phyloP scores from a whole-genome alignment of 495 filamentous ascomycete species.

The Trichoderma parareesei region DNA sequence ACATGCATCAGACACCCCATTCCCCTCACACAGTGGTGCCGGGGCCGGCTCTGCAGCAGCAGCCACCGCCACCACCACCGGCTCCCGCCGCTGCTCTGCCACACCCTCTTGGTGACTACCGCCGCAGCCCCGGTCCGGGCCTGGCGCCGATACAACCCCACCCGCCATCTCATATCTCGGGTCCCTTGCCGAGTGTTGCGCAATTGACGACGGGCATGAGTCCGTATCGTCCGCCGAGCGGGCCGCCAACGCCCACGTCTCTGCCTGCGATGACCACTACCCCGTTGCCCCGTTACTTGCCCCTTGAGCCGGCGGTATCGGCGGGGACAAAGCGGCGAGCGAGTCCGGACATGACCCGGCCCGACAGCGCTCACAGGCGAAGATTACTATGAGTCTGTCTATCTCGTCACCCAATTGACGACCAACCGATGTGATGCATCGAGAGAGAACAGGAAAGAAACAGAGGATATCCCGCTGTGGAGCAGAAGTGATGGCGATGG shows the following conservation, averaged over 20 bases:
- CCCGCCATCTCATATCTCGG: slow-evolving; percentile 20
- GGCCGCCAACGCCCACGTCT: slow-evolving; percentile 19
- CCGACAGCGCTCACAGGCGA: slow-evolving; percentile 24
- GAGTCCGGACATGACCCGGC: slow-evolving; percentile 30
- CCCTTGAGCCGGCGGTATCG: slow-evolving; percentile 21
- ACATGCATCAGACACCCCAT: slow-evolving; percentile 14
- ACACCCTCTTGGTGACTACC: slow-evolving; percentile 20
- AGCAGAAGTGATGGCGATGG: not conserved
- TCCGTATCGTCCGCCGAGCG: slow-evolving; percentile 41
- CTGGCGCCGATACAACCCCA: slow-evolving; percentile 38
- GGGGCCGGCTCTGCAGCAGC: slow-evolving; percentile 11
- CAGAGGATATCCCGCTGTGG: not conserved
- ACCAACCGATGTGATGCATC: not conserved
- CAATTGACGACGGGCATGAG: slow-evolving; percentile 49
- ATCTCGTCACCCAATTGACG: not conserved
- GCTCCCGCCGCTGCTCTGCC: slow-evolving; percentile 27
- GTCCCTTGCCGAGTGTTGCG: slow-evolving; percentile 42
- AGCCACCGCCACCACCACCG: slow-evolving; percentile 13
- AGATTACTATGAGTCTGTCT: not conserved
- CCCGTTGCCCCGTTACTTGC: slow-evolving; percentile 32
- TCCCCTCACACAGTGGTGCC: slow-evolving; percentile 16
- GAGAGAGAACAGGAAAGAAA: not conserved
- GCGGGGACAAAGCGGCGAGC: slow-evolving; percentile 30
- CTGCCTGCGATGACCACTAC: slow-evolving; percentile 31
- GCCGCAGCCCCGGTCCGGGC: slow-evolving; percentile 22